Evolutionary conservation across 2,329 filamentous ascomycete genomes (phyloP).

Genomic region (Calcarisporium arbuscula): DNA sequence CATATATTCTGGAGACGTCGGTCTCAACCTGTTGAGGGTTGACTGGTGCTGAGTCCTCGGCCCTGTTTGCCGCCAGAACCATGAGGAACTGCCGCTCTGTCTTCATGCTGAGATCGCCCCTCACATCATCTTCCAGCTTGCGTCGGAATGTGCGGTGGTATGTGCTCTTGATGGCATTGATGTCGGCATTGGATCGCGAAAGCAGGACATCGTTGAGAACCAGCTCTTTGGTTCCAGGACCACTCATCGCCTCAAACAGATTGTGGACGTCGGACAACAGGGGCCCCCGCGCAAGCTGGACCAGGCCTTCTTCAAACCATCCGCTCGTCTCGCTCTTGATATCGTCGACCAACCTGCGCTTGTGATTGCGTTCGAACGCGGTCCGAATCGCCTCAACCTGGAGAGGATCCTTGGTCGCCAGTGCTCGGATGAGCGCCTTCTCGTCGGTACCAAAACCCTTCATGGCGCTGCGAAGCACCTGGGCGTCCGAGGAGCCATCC

Average conservation of each 20-base stretch:
- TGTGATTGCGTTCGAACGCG: conserved; percentile 58
- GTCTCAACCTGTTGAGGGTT: conserved; percentile 66
- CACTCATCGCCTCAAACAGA: conserved; percentile 66
- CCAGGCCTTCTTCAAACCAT: conserved; percentile 67
- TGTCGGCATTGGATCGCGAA: conserved; percentile 76
- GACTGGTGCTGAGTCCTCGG: conserved; percentile 72
- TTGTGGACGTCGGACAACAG: conserved; percentile 68
- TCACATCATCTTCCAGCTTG: conserved; percentile 65
- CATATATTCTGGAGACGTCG: conserved; percentile 71
- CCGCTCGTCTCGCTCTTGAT: conserved; percentile 71
- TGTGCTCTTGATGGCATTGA: conserved; percentile 75
- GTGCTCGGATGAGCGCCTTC: conserved; percentile 61
- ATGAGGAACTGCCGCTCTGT: conserved; percentile 82
- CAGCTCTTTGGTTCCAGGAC: conserved; percentile 78
- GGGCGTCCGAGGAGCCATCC: conserved; percentile 63
- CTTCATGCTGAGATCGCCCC: conserved; percentile 75
- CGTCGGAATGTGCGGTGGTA: conserved; percentile 64
- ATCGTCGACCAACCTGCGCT: conserved; percentile 66
- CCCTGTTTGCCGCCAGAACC: conserved; percentile 65
- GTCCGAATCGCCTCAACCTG: conserved; percentile 64
- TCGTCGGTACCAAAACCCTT: conserved; percentile 92
- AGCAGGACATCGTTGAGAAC: conserved; percentile 84
- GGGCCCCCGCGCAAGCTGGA: conserved; percentile 72
- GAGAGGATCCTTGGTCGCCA: conserved; percentile 69
- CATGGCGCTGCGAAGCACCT: conserved; percentile 74